Base-by-base conservation (phyloP, 768 basidiomycete genomes). In the Epithele typhae region DNA sequence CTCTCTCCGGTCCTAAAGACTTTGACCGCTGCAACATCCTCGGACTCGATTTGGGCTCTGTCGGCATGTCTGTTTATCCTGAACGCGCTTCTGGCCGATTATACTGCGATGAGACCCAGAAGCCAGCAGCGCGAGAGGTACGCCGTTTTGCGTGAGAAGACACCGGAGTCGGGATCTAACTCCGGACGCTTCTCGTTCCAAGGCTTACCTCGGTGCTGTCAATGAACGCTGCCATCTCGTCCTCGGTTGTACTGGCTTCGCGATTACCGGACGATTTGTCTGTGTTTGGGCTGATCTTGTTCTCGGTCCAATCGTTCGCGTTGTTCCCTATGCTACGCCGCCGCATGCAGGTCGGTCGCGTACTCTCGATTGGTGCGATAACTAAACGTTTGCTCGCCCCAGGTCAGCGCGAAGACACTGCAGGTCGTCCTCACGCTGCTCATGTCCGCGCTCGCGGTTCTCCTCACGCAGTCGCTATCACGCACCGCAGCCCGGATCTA, bases 11-110 rank as follows among this genome's bases (percentile, higher is more conserved):
- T 97, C 9, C 71, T 98, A 46, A 80, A 85, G 59, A 97, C 95
- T 5, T 69, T 99, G 59, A 95, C 92, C 23, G 87, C 90, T 32
- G 91, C 94, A 21, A 97, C 94, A 4, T 96, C 95, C 32, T 89
- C 89, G 11, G 96, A 99, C 64, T 92, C 92, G 23, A 94, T 98
- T 54, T 97, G 92, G 92, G 93, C 95, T 5, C 68, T 97, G 41
- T 81, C 92, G n/a, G 88, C 89, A 3, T 73, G 75, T 42, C 77
- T 98, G 36, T 90, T 97, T 64, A 70, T 80, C 43, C 69, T 96
- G 32, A 92, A 94, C 62, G 74, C 82, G 17, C 69, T 94, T 48
- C 69, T 97, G 39, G 87, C 87, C 12, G 92, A 96, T 66, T 95
- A 92, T 62, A 78, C 80, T 50, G 71, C 75, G 49, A 66, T 68